These are phyloP conservation scores for Conticribra guillardii DNA, from an alignment of 108 stramenopile species.

Conservation along the genomic window DNA sequence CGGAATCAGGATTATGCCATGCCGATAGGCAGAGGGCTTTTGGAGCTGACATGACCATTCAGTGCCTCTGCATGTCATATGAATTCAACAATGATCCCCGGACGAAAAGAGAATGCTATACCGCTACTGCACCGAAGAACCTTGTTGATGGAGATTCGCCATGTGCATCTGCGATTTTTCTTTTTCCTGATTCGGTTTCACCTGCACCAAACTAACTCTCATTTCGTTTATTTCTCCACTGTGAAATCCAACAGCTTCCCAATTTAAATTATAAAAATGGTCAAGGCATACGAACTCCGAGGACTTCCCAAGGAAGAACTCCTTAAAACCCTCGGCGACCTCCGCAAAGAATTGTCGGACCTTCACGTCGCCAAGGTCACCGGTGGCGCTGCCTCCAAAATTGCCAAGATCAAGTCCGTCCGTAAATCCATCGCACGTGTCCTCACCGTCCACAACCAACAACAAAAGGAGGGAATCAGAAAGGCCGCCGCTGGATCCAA, in stretches of 20 bases:
- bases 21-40: too few species aligned
- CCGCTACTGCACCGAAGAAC: too few species aligned
- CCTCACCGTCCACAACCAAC: conserved; percentile 98
- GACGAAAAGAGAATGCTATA: too few species aligned
- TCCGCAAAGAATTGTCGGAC: conserved; percentile 92
- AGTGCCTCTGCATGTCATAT: too few species aligned
- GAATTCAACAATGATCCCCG: too few species aligned
- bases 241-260: neutral
- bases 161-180: too few species aligned
- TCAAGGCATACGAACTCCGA: conserved; percentile 96
- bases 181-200: too few species aligned
- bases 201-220: too few species aligned
- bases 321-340: conserved; percentile 91
- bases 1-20: too few species aligned
- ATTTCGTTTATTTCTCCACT: neutral
- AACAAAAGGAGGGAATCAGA: conserved; percentile 94
- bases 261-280: conserved; percentile 57
- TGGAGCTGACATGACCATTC: too few species aligned
- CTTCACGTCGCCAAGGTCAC: conserved; percentile 98
- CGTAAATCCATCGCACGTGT: conserved; percentile 98
- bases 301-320: conserved; percentile 94
- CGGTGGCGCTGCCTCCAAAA: conserved; percentile 97
- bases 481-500: conserved; percentile 88
- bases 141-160: too few species aligned
- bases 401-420: conserved; percentile 98